A percentile compares a stretch with the other conserved stretches of the same genome.
Conservation (phyloP, 306 rosid genomes). For the Astragalus membranaceus region DNA sequence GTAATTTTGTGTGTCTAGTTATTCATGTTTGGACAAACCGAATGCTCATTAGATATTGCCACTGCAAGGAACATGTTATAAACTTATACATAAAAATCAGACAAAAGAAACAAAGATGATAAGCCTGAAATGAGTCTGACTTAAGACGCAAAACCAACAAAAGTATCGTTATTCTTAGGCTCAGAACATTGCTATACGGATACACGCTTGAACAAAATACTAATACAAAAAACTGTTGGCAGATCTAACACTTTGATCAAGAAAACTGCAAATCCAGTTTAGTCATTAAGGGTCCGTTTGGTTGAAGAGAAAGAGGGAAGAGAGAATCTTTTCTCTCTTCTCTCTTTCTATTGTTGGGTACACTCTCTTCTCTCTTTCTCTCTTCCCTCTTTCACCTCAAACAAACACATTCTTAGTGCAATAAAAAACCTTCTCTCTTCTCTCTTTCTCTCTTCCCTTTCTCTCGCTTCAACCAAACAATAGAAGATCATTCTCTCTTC, state of each 20-base stretch:
- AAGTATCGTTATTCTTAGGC: not conserved
- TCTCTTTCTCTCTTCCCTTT: too few species aligned
- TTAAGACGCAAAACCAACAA: not conserved
- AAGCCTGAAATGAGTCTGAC: not conserved
- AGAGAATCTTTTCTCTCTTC: too few species aligned
- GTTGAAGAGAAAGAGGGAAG: too few species aligned
- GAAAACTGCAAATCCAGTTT: not conserved
- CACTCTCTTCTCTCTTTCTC: too few species aligned
- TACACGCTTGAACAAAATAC: not conserved
- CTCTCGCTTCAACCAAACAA: too few species aligned
- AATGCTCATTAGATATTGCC: not conserved
- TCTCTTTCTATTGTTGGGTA: too few species aligned
- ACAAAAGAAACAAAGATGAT: not conserved
- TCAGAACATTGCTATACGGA: not conserved
- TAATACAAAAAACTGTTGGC: not conserved
- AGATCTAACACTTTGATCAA: not conserved
- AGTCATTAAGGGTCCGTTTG: not conserved
- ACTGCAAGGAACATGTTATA: constrained; percentile 11
- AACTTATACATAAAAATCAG: not conserved
- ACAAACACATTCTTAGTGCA: too few species aligned
- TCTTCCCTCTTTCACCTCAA: too few species aligned
- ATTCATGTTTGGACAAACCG: not conserved
- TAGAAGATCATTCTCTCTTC: too few species aligned
- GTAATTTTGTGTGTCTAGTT: not conserved
- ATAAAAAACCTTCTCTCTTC: too few species aligned